These are phyloP conservation scores for Ceratobasidium sp. DNA, from an alignment of 1,284 basidiomycete species.

Conservation along the genomic window DNA sequence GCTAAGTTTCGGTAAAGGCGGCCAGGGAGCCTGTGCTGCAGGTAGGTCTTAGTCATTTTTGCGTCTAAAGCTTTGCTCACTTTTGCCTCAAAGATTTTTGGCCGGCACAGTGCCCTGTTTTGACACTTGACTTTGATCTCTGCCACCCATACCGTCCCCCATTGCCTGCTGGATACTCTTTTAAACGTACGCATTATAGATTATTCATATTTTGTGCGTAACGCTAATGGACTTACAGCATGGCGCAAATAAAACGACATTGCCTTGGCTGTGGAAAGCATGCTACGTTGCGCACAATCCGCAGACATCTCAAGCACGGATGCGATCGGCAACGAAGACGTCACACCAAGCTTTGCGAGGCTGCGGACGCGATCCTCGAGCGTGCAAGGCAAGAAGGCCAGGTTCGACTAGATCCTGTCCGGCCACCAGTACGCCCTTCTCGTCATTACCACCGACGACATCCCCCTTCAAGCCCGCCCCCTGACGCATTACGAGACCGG, in stretches of 20 bases:
- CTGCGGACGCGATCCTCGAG: neutral
- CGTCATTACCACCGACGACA: constrained; percentile 1
- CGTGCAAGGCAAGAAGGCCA: neutral
- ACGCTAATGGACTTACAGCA: neutral
- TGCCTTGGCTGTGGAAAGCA: neutral
- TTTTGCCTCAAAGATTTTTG: no score
- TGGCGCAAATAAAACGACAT: neutral
- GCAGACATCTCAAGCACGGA: constrained; percentile 17
- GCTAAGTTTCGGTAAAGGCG: no score
- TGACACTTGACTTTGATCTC: no score
- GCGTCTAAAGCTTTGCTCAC: no score
- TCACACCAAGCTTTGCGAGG: neutral
- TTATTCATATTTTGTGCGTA: no score
- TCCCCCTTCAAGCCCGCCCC: neutral
- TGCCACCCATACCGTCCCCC: no score
- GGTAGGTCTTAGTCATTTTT: no score
- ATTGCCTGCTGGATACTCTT: no score
- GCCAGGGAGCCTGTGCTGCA: no score
- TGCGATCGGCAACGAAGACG: neutral
- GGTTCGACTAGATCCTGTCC: neutral
- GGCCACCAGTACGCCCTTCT: neutral
- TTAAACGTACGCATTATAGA: neutral
- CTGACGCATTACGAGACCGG: neutral
- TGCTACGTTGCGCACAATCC: neutral
- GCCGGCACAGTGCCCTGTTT: no score